These are phyloP conservation scores for Croton setiger DNA, from an alignment of 441 rosid species.

Conservation along the genomic window DNA sequence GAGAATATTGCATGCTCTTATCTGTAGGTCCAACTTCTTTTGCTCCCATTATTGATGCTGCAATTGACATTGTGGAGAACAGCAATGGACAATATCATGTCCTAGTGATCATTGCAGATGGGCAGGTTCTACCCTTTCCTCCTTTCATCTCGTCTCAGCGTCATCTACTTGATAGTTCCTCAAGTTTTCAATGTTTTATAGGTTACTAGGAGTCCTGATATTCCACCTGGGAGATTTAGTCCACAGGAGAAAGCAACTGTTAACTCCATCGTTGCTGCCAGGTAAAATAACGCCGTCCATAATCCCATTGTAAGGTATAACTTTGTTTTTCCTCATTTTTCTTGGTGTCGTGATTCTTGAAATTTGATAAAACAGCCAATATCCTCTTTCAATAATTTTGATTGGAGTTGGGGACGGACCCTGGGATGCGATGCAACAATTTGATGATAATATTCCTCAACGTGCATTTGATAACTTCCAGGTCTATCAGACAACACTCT, in stretches of 20 bases:
- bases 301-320: conserved; percentile 12
- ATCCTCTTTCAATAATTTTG: conserved; percentile 81
- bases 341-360: conserved; percentile 18
- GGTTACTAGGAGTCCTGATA: conserved; percentile 72
- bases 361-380: conserved; percentile 42
- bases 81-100: conserved; percentile 84
- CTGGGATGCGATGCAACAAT: conserved; percentile 85
- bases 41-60: conserved; percentile 82
- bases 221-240: conserved; percentile 55
- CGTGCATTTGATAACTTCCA: conserved; percentile 93
- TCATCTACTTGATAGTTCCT: not conserved
- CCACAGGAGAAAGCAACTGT: conserved; percentile 85
- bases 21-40: conserved; percentile 85
- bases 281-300: conserved; percentile 42
- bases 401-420: conserved; percentile 99
- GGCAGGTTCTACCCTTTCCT: conserved; percentile 51
- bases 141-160: conserved; percentile 3
- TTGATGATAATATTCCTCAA: conserved; percentile 86
- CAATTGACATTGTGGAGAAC: conserved; percentile 72
- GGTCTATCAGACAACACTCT: conserved; percentile 36
- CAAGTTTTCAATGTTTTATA: conserved; percentile 14
- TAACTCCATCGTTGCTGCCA: conserved; percentile 77
- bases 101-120: conserved; percentile 91
- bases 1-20: conserved; percentile 3
- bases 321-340: conserved; percentile 12